These are phyloP conservation scores for Colletotrichum tabaci DNA, from an alignment of 2,329 filamentous ascomycete species.

Conservation along the genomic window DNA sequence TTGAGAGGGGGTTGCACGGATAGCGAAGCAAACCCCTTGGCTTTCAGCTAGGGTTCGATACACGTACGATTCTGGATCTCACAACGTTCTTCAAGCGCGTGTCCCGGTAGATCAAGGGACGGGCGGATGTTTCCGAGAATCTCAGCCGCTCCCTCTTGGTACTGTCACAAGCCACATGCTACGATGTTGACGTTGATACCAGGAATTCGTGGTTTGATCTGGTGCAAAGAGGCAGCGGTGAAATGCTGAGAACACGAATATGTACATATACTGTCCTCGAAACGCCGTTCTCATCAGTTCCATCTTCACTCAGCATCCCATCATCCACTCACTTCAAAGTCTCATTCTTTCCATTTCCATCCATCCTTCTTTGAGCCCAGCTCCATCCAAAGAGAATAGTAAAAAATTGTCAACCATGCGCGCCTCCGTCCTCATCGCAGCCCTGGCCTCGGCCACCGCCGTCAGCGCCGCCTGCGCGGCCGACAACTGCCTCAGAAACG, in stretches of 20 bases:
- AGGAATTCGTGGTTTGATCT: neutral
- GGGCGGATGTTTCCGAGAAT: neutral
- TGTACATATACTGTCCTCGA: neutral
- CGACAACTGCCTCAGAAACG: conserved; percentile 6
- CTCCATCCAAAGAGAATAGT: neutral
- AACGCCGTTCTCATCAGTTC: neutral
- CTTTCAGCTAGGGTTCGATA: neutral
- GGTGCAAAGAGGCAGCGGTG: neutral
- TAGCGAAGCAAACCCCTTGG: neutral
- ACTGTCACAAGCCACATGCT: neutral
- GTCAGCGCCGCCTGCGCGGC: neutral
- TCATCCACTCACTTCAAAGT: neutral
- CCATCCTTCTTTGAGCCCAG: neutral
- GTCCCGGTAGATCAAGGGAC: neutral
- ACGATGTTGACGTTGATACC: neutral
- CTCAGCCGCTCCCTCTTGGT: neutral
- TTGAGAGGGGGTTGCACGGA: neutral
- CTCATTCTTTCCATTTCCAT: neutral
- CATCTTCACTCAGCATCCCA: neutral
- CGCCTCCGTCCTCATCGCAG: neutral
- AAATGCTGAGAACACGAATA: neutral
- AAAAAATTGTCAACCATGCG: too few relatives aligned
- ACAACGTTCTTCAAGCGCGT: neutral
- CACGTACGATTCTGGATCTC: neutral
- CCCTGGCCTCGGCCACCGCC: neutral